Base-by-base conservation (phyloP, 176 grass and related monocot species). In the Rhynchospora pubera region DNA sequence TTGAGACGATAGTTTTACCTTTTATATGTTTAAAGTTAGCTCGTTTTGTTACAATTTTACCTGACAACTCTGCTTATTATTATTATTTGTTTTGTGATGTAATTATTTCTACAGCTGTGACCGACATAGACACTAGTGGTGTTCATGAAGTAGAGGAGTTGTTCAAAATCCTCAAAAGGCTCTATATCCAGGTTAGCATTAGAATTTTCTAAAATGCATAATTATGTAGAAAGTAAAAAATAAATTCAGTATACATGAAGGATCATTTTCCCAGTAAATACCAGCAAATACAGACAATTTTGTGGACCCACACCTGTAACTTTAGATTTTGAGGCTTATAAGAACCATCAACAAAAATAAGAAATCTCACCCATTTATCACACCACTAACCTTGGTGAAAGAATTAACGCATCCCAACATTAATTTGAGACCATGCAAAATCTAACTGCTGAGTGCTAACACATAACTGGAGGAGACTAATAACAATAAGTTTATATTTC, bases 121-220 rank as follows among this genome's bases (percentile, higher is more conserved):
- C 77, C 13, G 91, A 94, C 60, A 94, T 94, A 9, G 92, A 94
- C 62, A 91, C 92, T 10, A 94, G 85, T 1, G 92, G 89, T 79
- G 85, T 91, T 44, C 92, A 89, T 18, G 87, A 87, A 39, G 85
- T 94, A 10, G 89, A 91, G 60, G 89, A 87, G 24, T 65, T 94
- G 83, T 12, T 89, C 5, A 89, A 58, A 81, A 63, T 47, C 39
- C 89, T 91, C 28, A 79, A 87, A 87, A 94, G 84, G 62, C 85
- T 83, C 5, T 28, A 76, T 55, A 84, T 94, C 81, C 85, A 94
- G 92, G 92, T 94, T 80, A 85, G 65, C 50, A 44, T 48, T 23
- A 56, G 9, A 43, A 63, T 55, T 55, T 53, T 52, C 11, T n/a
- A 78, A 48, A 24, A 42, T 52, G 26, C 9, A 30, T 56, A 39